Base-by-base conservation (phyloP, 1,139 yeast species). In the Protomyces gravidus region DNA sequence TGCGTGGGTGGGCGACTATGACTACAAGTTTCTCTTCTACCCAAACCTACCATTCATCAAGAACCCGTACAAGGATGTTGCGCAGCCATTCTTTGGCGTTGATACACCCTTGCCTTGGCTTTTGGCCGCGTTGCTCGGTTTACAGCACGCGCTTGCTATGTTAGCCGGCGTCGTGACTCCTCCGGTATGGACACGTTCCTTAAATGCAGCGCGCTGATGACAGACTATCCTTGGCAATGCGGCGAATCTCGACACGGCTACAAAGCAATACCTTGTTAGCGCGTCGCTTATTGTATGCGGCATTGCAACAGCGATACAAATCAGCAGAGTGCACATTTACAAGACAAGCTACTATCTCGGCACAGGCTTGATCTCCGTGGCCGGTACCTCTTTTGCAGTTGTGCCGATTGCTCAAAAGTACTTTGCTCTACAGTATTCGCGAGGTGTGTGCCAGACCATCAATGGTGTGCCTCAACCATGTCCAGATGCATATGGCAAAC, bases 91-190 rank as follows among this genome's bases (percentile, higher is more conserved):
- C 71, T 89, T 89, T 68, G 89, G 92, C 1, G 73, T 89, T 51
- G 75, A 88, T 69, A 81, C 85, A 45, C 86, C 84, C 5, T 83
- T 89, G 82, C 97, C 97, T 0, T 67, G 88, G 21, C 68, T 86
- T 13, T 75, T 89, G 59, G 95, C 95, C 1, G 72, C 86, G 59
- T 65, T 89, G 5, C 78, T 89, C 49, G 96, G 96, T 15, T 78
- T 89, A 66, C 96, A 89, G 73, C 97, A 89, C 70, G 76, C 95
- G 1, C 74, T 89, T 66, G 85, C 96, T 47, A 87, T 89, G 95
- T 74, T 89, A 73, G 33, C 33, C 13, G 33, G 33, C 3, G 33
- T 2, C 33, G 13, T 28, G 33, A 28, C 33, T 28, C 33, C 33
- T 28, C 13, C 13, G 33, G 33, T 13, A 28, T 2, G 3, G 13